A percentile compares a stretch with the other conserved stretches of the same genome.
Conservation (phyloP, 306 rosid species). For the Sphenostylis stenocarpa region DNA sequence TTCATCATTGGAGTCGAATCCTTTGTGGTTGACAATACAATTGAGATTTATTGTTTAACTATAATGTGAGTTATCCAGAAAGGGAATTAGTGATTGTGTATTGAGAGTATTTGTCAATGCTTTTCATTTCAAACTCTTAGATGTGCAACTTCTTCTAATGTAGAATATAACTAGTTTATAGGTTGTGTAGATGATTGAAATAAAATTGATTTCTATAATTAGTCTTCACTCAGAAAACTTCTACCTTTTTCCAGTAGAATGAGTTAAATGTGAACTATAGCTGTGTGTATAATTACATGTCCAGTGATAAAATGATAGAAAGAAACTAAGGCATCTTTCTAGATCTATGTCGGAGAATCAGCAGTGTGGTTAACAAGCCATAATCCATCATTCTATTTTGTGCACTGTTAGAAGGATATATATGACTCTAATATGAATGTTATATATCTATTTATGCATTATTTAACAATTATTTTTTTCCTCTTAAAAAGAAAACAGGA, state of each 20-base stretch:
- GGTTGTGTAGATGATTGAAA: not conserved
- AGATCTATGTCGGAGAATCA: not conserved
- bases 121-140: slow-evolving; percentile 2
- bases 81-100: slow-evolving; percentile 7
- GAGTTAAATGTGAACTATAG: not conserved
- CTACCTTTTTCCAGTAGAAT: not conserved
- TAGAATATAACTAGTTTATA: slow-evolving; percentile 9
- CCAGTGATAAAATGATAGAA: not conserved
- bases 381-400: not conserved
- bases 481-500: slow-evolving; percentile 34
- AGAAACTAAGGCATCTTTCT: slow-evolving; percentile 1
- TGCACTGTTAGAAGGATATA: not conserved
- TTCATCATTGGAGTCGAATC: not conserved
- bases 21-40: not conserved
- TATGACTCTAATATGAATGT: not conserved
- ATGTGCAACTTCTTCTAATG: not conserved
- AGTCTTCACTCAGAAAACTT: slow-evolving; percentile 2
- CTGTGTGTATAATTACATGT: slow-evolving; percentile 6
- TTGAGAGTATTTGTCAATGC: not conserved
- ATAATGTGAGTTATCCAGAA: not conserved
- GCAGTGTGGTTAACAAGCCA: slow-evolving; percentile 1
- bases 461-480: slow-evolving; percentile 18
- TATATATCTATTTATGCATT: slow-evolving; percentile 25
- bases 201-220: not conserved
- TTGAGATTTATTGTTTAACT: slow-evolving; percentile 9